Conservation (phyloP, 2,329 filamentous ascomycete species). For the Alternaria ethzedia region DNA sequence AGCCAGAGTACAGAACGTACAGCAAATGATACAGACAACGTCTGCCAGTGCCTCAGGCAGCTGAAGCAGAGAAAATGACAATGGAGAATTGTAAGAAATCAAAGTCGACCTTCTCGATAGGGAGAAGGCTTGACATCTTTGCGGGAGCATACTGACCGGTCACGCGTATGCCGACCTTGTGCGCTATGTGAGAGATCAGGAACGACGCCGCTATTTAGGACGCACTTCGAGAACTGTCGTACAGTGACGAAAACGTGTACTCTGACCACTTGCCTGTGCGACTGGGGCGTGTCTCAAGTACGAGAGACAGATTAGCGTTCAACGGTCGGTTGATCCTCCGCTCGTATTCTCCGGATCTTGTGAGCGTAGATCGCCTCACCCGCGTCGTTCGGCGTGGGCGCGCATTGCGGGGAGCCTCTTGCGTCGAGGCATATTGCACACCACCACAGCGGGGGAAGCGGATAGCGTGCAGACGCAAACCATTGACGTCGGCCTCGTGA, state of each 20-base stretch:
- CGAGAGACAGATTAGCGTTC: background rate
- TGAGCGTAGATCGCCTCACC: background rate
- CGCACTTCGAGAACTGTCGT: slow-evolving; percentile 9
- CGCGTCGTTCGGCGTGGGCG: background rate
- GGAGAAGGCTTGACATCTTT: background rate
- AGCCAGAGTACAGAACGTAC: background rate
- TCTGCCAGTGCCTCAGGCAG: background rate
- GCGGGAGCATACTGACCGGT: background rate
- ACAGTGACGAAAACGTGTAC: slow-evolving; percentile 4
- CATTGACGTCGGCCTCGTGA: slow-evolving; percentile 29
- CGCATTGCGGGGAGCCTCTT: slow-evolving; percentile 5
- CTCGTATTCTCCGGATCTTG: background rate
- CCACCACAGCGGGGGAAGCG: slow-evolving; percentile 3
- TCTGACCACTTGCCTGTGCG: background rate
- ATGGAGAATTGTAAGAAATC: background rate
- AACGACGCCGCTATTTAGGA: background rate
- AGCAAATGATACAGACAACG: background rate
- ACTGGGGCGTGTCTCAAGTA: slow-evolving; percentile 5
- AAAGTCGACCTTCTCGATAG: background rate
- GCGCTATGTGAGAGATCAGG: background rate
- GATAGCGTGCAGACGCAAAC: slow-evolving; percentile 16
- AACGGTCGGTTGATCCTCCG: slow-evolving; percentile 2
- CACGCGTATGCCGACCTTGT: background rate
- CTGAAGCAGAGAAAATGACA: background rate
- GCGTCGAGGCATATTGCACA: slow-evolving; percentile 6